These are phyloP conservation scores for Suillus cothurnatus DNA, from an alignment of 768 basidiomycete species.

Conservation along the genomic window DNA sequence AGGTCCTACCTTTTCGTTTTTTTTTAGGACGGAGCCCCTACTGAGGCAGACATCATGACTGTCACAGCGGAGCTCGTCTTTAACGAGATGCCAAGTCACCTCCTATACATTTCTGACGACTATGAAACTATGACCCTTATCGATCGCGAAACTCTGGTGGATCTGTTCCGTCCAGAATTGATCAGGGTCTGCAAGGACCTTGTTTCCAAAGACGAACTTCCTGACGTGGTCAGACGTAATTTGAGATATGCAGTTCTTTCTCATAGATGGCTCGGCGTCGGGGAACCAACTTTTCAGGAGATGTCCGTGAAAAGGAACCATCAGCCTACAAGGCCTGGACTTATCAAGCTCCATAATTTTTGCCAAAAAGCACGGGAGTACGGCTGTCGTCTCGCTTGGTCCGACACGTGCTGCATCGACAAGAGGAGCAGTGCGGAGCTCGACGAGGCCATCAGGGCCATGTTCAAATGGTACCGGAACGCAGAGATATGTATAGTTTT, in stretches of 20 bases:
- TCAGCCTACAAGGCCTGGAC: conserved; percentile 9
- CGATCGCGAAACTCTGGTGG: not conserved
- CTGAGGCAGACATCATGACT: not conserved
- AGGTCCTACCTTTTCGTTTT: not conserved
- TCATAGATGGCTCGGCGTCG: conserved; percentile 2
- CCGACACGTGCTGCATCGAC: conserved; percentile 30
- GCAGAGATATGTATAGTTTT: conserved; percentile 25
- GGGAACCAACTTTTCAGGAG: conserved; percentile 7
- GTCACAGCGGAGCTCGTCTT: conserved; percentile 1
- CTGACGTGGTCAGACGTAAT: not conserved
- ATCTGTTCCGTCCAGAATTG: conserved; percentile 1
- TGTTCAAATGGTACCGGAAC: conserved; percentile 26
- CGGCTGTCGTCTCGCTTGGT: conserved; percentile 25
- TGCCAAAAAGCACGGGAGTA: conserved; percentile 14
- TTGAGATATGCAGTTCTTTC: conserved; percentile 9
- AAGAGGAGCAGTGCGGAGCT: conserved; percentile 32
- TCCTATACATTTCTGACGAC: conserved; percentile 6
- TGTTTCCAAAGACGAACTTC: not conserved
- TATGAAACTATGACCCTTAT: not conserved
- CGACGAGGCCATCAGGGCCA: conserved; percentile 32
- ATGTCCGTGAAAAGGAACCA: conserved; percentile 1
- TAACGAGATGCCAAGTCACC: conserved; percentile 11
- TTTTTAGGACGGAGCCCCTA: not conserved
- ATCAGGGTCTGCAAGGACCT: not conserved
- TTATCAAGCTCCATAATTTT: conserved; percentile 19